Percentiles rank a stretch among this genome's conserved stretches.
These are phyloP conservation scores for Crataegus laevigata DNA, from an alignment of 306 rosid genomes.

Conservation along the genomic window DNA sequence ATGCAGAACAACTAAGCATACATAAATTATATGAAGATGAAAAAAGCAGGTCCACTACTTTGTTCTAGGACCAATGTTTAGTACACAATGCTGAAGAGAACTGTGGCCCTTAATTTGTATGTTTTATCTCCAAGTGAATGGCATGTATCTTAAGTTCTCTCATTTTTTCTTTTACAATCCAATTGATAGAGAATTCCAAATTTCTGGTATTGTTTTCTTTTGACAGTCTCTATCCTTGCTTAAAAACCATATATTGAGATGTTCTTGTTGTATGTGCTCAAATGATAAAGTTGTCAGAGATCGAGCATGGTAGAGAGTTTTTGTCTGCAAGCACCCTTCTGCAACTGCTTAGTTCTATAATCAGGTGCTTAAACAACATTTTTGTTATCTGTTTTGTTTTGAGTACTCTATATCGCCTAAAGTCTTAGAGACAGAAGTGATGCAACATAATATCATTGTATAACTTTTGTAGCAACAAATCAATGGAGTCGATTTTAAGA, in stretches of 20 bases:
- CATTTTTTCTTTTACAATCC: background rate
- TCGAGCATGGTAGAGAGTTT: conserved; percentile 69
- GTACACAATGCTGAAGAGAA: background rate
- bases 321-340: conserved; percentile 60
- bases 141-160: background rate
- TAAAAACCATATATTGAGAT: background rate
- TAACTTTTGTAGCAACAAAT: conserved; percentile 39
- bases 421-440: background rate
- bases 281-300: conserved; percentile 64
- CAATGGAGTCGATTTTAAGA: conserved; percentile 53
- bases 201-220: background rate
- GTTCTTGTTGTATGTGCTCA: conserved; percentile 13
- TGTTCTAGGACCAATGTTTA: background rate
- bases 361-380: conserved; percentile 43
- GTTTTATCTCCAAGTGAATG: background rate
- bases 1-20: background rate
- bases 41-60: background rate
- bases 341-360: conserved; percentile 65
- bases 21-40: background rate
- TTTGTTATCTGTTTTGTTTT: background rate
- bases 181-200: background rate
- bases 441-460: background rate
- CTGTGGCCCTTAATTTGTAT: background rate
- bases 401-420: background rate
- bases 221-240: background rate